A percentile compares a stretch with the other conserved stretches of the same genome.
Conservation (phyloP, 179 eudicot genomes). For the Silene noctiflora region DNA sequence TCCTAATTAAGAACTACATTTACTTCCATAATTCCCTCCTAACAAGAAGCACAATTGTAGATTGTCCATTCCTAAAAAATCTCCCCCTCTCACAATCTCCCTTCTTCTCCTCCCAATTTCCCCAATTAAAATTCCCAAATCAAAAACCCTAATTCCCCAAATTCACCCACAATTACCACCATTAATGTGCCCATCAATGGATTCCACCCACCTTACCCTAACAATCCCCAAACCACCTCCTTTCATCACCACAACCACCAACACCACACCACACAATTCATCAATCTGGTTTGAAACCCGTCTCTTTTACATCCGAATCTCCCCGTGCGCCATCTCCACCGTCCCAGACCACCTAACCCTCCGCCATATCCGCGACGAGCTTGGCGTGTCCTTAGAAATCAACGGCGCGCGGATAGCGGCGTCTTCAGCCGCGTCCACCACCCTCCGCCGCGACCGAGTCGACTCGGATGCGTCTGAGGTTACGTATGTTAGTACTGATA, state of each 20-base stretch:
- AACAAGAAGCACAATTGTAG: too few species aligned
- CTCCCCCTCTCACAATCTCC: too few species aligned
- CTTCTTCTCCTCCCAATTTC: neutral
- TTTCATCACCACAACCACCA: slow-evolving; percentile 4
- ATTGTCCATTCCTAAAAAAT: too few species aligned
- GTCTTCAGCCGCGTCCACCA: slow-evolving; percentile 36
- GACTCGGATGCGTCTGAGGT: slow-evolving; percentile 64
- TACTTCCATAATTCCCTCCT: too few species aligned
- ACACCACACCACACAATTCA: slow-evolving; percentile 22
- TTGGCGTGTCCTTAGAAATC: slow-evolving; percentile 60
- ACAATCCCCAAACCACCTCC: slow-evolving; percentile 23
- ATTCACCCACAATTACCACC: neutral
- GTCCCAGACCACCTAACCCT: slow-evolving; percentile 53
- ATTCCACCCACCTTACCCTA: slow-evolving; percentile 8
- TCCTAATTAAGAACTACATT: too few species aligned
- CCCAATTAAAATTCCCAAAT: neutral
- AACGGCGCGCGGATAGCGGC: slow-evolving; percentile 53
- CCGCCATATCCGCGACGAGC: slow-evolving; percentile 52
- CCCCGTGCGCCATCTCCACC: slow-evolving; percentile 48
- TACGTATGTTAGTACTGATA: slow-evolving; percentile 76
- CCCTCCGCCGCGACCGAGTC: slow-evolving; percentile 64
- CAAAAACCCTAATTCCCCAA: neutral
- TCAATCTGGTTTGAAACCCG: slow-evolving; percentile 60
- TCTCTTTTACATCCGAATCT: slow-evolving; percentile 61
- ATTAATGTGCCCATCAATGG: slow-evolving; percentile 17